Base-by-base conservation (phyloP, 176 grass and related monocot species). In the Triticum monococcum region DNA sequence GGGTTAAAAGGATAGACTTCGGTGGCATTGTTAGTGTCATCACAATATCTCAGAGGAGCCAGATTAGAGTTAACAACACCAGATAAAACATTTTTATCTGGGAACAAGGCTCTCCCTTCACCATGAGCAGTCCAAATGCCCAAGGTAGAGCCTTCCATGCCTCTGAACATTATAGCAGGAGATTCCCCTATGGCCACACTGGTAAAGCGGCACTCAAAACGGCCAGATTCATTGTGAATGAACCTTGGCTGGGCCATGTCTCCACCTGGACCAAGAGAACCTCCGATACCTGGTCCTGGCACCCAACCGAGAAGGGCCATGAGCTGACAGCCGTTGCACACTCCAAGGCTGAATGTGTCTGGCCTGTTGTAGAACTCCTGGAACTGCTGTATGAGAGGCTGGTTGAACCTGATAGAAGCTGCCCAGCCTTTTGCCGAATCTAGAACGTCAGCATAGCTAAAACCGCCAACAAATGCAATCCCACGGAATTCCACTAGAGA, bases 291-390 rank as follows among this genome's bases (percentile, higher is more conserved):
- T 40, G 88, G 72, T 79, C 96, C 93, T 37, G 92, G 96, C 68
- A 98, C 93, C 96, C 96, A 98, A 9, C 96, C 96, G 69, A 98
- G 94, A 88, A 98, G 92, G 71, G 96, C 92, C 96, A 98, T 96
- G 48, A 96, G 90, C 79, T 94, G 92, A 84, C 94, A 98, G 48
- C 96, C 92, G 43, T 98, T 98, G 80, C 94, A 98, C 28, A 96
- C 96, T 79, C 93, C 93, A 86, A 96, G 88, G 84, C 94, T 96
- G 79, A 98, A 98, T 5, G 96, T 96, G 81, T 96, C 90, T 69
- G 81, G 79, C 69, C 92, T 86, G 35, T 91, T 81, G 65, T 98
- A 96, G 87, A 98, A 96, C 57, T 92, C 81, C 78, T 94, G 90
- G 88, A 96, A 98, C 36, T 94, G 92, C 11, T 88, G 68, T 83